These are phyloP conservation scores for Cryptococcus sp. DNA, from an alignment of 1,284 basidiomycete genomes.

Conservation along the genomic window DNA sequence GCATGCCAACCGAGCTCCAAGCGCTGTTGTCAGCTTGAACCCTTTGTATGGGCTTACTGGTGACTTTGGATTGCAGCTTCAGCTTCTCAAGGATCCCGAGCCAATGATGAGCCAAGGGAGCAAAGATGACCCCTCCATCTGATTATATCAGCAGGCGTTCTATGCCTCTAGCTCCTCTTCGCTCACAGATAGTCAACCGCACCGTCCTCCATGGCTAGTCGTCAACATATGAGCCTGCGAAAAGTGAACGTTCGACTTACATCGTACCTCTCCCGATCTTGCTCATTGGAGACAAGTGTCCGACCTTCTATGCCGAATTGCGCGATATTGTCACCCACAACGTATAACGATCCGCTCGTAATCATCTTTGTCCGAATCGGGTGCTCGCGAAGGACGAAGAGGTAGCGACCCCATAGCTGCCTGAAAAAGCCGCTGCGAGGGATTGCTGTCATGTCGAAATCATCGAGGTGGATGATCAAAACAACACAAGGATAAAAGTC, in stretches of 20 bases:
- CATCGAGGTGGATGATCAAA: too few relatives aligned
- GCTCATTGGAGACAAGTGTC: slow-evolving; percentile 40
- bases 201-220: slow-evolving; percentile 62
- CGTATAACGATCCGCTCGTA: slow-evolving; percentile 65
- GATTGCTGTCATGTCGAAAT: not conserved
- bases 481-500: too few relatives aligned
- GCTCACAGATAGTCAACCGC: slow-evolving; percentile 60
- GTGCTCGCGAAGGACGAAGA: slow-evolving; percentile 14
- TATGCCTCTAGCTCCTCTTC: not conserved
- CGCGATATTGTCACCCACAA: slow-evolving; percentile 69
- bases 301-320: slow-evolving; percentile 71
- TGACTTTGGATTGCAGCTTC: slow-evolving; percentile 21
- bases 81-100: slow-evolving; percentile 23
- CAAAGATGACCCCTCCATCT: slow-evolving; percentile 32
- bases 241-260: slow-evolving; percentile 8
- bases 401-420: slow-evolving; percentile 28
- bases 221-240: not conserved
- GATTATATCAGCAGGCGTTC: not conserved
- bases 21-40: slow-evolving; percentile 12
- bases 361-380: slow-evolving; percentile 39
- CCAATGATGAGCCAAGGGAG: slow-evolving; percentile 39
- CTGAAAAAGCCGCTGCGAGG: slow-evolving; percentile 5
- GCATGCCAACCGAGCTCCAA: slow-evolving; percentile 19
- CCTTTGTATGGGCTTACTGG: slow-evolving; percentile 14
- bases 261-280: slow-evolving; percentile 14